Evolutionary conservation across 148 eudicot species (phyloP).

Genomic region (Oxyria digyna): DNA sequence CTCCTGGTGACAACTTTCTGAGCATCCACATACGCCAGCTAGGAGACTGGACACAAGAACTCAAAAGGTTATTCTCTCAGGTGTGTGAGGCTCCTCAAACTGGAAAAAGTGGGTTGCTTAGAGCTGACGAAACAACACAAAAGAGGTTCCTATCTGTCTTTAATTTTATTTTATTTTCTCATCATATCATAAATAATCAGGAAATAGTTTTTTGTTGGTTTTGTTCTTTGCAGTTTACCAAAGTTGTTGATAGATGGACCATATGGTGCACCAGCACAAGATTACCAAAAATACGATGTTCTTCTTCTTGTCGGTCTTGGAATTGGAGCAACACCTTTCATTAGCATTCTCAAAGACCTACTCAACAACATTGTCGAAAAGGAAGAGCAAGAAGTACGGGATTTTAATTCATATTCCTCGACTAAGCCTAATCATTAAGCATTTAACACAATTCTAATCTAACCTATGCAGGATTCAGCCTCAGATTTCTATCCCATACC

Average conservation of each 20-base stretch:
- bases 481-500: constrained; percentile 35
- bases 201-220: no score
- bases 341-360: constrained; percentile 85
- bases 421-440: neutral
- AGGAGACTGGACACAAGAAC: constrained; percentile 92
- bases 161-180: neutral
- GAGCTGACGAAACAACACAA: constrained; percentile 72
- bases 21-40: constrained; percentile 80
- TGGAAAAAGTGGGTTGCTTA: constrained; percentile 81
- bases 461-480: constrained; percentile 30
- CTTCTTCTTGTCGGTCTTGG: constrained; percentile 88
- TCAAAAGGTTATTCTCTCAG: constrained; percentile 52
- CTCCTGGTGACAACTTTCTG: constrained; percentile 83
- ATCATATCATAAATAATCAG: neutral
- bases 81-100: constrained; percentile 52
- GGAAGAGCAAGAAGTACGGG: constrained; percentile 64
- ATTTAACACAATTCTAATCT: neutral
- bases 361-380: constrained; percentile 70
- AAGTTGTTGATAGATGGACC: constrained; percentile 89
- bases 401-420: neutral
- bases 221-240: constrained; percentile 53
- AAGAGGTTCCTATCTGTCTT: constrained; percentile 31
- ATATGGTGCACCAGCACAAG: constrained; percentile 98
- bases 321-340: constrained; percentile 95
- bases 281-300: constrained; percentile 81